A percentile compares a stretch with the other conserved stretches of the same genome.
phyloP scores from a whole-genome alignment of 257 asterid species.

The Nicotiana undulata region DNA sequence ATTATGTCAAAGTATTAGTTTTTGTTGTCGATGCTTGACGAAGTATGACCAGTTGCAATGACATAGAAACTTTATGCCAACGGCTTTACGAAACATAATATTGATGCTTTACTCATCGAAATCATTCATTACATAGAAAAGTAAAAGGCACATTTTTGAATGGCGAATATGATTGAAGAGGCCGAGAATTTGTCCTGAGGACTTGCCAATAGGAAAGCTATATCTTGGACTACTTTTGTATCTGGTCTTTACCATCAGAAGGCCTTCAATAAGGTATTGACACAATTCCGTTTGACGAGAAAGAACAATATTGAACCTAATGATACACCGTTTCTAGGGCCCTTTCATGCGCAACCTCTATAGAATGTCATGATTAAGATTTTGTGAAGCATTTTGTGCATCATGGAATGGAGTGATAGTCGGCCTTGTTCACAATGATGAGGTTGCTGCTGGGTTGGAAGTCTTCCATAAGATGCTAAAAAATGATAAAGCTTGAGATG shows the following conservation, averaged over 20 bases:
- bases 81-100: not conserved
- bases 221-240: constrained; percentile 20
- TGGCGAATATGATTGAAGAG: constrained; percentile 7
- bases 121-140: not conserved
- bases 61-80: not conserved
- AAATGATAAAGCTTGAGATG: not conserved
- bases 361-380: constrained; percentile 2
- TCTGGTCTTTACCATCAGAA: constrained; percentile 18
- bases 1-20: too few relatives aligned
- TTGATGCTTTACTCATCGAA: not conserved
- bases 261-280: constrained; percentile 8
- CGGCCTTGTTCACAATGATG: constrained; percentile 13
- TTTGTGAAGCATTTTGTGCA: constrained; percentile 1
- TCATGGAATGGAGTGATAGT: constrained; percentile 17
- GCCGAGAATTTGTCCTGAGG: constrained; percentile 10
- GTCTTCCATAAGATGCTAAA: constrained; percentile 8
- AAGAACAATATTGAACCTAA: constrained; percentile 12
- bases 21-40: too few relatives aligned
- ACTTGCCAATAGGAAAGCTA: not conserved
- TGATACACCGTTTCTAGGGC: constrained; percentile 16
- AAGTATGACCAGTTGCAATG: not conserved
- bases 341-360: constrained; percentile 13
- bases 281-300: constrained; percentile 15
- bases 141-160: too few relatives aligned
- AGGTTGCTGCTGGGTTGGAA: constrained; percentile 2